A percentile compares a stretch with the other conserved stretches of the same genome.
Evolutionary conservation across 2,329 filamentous ascomycete genomes (phyloP).

Genomic region (Arachnomyces sp.): DNA sequence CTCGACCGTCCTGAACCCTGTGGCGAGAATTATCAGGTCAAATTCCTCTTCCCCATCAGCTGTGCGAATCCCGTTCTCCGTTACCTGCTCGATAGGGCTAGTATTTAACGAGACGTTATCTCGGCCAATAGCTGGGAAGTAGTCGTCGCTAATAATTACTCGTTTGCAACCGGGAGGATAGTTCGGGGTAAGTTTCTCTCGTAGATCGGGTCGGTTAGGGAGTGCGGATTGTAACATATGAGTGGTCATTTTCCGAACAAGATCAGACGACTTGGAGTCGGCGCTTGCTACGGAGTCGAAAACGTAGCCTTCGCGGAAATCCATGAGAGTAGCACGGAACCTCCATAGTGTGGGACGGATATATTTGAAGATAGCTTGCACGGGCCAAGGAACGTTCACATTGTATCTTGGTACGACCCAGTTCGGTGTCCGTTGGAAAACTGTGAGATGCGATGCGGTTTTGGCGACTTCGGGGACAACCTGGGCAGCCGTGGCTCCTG

Average conservation of each 20-base stretch:
- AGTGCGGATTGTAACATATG: conserved; percentile 40
- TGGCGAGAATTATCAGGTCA: conserved; percentile 51
- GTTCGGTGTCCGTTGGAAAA: conserved; percentile 53
- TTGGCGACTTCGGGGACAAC: conserved; percentile 51
- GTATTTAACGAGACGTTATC: conserved; percentile 47
- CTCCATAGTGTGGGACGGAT: conserved; percentile 44
- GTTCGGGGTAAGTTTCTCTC: conserved; percentile 45
- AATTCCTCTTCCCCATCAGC: conserved; percentile 41
- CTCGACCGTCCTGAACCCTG: conserved; percentile 51
- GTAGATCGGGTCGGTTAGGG: conserved; percentile 41
- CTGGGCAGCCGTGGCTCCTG: conserved; percentile 50
- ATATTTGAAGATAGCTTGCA: conserved; percentile 40
- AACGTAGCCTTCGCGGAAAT: conserved; percentile 43
- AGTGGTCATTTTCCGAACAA: conserved; percentile 30
- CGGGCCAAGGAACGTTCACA: conserved; percentile 34
- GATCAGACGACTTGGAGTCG: conserved; percentile 32
- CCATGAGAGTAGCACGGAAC: conserved; percentile 46
- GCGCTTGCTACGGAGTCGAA: conserved; percentile 36
- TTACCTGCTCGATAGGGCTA: conserved; percentile 38
- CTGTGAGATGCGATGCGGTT: conserved; percentile 40
- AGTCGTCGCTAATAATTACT: conserved; percentile 48
- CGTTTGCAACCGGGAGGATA: conserved; percentile 50
- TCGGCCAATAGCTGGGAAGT: conserved; percentile 42
- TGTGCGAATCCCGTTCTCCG: conserved; percentile 36
- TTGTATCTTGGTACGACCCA: conserved; percentile 51